Percentiles rank a stretch among this genome's conserved stretches.
Conservation (phyloP, 2,329 filamentous ascomycete species). For the Penicillium palitans region DNA sequence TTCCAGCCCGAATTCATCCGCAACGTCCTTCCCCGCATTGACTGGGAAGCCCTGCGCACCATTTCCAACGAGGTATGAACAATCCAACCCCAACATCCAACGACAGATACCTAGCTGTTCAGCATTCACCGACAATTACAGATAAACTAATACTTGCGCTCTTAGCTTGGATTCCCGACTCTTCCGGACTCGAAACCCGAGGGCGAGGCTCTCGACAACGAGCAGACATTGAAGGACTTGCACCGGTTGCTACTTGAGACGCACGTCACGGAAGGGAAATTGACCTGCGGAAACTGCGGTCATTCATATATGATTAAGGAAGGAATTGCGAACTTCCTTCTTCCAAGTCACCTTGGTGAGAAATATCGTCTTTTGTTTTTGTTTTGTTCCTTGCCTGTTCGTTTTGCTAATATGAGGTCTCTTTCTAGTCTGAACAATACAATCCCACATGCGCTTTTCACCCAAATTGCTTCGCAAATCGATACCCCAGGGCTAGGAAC, state of each 20-base stretch:
- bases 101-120: neutral
- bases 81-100: neutral
- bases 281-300: slow-evolving; percentile 87
- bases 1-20: slow-evolving; percentile 76
- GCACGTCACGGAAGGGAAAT: slow-evolving; percentile 80
- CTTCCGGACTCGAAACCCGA: slow-evolving; percentile 66
- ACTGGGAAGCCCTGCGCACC: slow-evolving; percentile 78
- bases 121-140: neutral
- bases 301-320: slow-evolving; percentile 95
- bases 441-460: slow-evolving; percentile 3
- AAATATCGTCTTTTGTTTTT: neutral
- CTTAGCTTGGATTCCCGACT: slow-evolving; percentile 73
- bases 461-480: slow-evolving; percentile 2
- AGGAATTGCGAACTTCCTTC: slow-evolving; percentile 92
- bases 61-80: slow-evolving; percentile 65
- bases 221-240: slow-evolving; percentile 72
- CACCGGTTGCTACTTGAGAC: slow-evolving; percentile 86
- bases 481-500: slow-evolving; percentile 10
- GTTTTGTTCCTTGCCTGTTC: neutral
- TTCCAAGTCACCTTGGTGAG: slow-evolving; percentile 80
- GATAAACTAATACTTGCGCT: neutral
- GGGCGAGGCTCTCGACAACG: slow-evolving; percentile 63
- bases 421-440: slow-evolving; percentile 3
- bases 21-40: slow-evolving; percentile 82
- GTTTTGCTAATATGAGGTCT: slow-evolving; percentile 2